Evolutionary conservation across 176 grass and related monocot genomes (phyloP).

Genomic region (Zizania latifolia): DNA sequence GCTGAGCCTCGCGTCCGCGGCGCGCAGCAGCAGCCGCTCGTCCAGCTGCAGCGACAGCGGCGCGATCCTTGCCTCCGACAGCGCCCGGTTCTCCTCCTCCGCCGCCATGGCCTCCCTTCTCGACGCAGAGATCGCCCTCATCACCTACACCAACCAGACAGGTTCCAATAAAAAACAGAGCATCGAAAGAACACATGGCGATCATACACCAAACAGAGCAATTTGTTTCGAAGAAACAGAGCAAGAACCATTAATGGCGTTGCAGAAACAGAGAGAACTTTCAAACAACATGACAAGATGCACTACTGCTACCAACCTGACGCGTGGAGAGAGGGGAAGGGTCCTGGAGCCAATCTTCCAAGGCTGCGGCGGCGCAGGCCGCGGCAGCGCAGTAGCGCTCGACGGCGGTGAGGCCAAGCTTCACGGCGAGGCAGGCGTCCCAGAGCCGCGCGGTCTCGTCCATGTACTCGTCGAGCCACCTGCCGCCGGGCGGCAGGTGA

Average conservation of each 20-base stretch:
- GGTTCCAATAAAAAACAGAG: background rate
- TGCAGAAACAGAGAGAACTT: background rate
- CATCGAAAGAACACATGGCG: background rate
- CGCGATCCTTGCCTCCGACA: conserved; percentile 54
- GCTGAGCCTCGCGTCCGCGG: conserved; percentile 44
- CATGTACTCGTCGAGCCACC: conserved; percentile 99
- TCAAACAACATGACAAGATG: background rate
- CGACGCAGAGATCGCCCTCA: conserved; percentile 52
- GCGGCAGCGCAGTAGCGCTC: conserved; percentile 66
- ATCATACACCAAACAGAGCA: background rate
- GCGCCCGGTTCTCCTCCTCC: conserved; percentile 76
- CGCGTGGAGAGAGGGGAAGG: conserved; percentile 50
- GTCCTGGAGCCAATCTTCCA: conserved; percentile 67
- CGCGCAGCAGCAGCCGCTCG: conserved; percentile 46
- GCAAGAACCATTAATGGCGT: background rate
- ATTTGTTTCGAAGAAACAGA: background rate
- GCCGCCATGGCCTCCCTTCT: conserved; percentile 57
- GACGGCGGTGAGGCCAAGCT: conserved; percentile 64
- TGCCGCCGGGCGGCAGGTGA: conserved; percentile 76
- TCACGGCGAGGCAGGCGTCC: conserved; percentile 84
- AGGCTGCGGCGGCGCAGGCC: conserved; percentile 38
- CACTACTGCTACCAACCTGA: conserved; percentile 38
- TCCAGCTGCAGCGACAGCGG: conserved; percentile 63
- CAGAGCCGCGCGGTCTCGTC: conserved; percentile 89
- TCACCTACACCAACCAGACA: conserved; percentile 38